Percentiles rank a stretch among this genome's conserved stretches.
phyloP scores from a whole-genome alignment of 257 asterid genomes.

The Rubia yunnanensis region DNA sequence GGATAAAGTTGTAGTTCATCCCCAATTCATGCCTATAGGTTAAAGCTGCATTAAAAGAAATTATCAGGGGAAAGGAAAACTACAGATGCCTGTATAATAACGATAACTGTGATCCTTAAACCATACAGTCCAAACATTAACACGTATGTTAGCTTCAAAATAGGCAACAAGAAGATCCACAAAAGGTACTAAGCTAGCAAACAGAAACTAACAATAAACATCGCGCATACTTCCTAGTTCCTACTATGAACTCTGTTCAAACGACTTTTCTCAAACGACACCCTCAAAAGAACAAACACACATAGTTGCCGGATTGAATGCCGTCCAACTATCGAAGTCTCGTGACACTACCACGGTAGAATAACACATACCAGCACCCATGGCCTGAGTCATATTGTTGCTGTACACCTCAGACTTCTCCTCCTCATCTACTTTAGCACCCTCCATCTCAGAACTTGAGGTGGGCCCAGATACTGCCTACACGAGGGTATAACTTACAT shows the following conservation, averaged over 20 bases:
- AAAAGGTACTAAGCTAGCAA: neutral
- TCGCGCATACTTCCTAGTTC: neutral
- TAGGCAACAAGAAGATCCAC: neutral
- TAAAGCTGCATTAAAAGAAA: slow-evolving; percentile 36
- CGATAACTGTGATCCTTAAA: slow-evolving; percentile 1
- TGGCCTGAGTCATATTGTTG: slow-evolving; percentile 86
- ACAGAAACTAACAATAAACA: neutral
- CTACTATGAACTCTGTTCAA: neutral
- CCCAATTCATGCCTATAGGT: slow-evolving; percentile 93
- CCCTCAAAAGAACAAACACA: neutral
- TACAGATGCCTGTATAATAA: slow-evolving; percentile 6
- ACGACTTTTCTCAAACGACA: neutral
- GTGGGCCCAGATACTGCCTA: slow-evolving; percentile 72
- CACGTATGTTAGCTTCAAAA: neutral
- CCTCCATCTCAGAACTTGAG: slow-evolving; percentile 46
- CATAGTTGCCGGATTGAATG: neutral
- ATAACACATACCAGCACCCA: slow-evolving; percentile 77
- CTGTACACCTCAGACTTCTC: slow-evolving; percentile 78
- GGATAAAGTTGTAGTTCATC: slow-evolving; percentile 86
- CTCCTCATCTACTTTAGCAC: slow-evolving; percentile 25
- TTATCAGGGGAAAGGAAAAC: slow-evolving; percentile 6
- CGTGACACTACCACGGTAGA: neutral
- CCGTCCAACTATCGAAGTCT: neutral
- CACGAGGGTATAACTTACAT: slow-evolving; percentile 4
- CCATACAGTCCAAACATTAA: neutral